These are phyloP conservation scores for Pulveroboletus frians DNA, from an alignment of 768 basidiomycete genomes.

Conservation along the genomic window DNA sequence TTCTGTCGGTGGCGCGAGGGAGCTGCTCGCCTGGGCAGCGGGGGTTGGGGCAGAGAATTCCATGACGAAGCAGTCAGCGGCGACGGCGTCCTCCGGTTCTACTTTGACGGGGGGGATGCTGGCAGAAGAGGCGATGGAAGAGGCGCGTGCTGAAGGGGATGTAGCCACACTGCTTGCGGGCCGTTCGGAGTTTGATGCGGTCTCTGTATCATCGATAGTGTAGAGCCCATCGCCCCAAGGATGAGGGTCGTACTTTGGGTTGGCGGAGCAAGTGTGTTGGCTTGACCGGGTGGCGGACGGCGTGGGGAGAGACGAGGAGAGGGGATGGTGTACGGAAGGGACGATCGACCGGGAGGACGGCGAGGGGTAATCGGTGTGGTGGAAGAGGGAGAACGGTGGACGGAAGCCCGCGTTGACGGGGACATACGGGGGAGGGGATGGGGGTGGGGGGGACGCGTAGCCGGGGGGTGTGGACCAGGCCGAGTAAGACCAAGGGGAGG, in stretches of 20 bases:
- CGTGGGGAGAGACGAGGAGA: slow-evolving; percentile 17
- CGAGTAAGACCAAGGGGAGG: slow-evolving; percentile 23
- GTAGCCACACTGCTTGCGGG: slow-evolving; percentile 32
- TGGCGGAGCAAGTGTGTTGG: slow-evolving; percentile 9
- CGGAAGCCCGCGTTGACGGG: slow-evolving; percentile 20
- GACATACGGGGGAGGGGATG: slow-evolving; percentile 23
- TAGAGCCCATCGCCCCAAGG: slow-evolving; percentile 31
- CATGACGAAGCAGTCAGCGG: slow-evolving; percentile 33
- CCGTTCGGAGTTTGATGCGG: slow-evolving; percentile 32
- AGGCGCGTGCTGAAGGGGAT: slow-evolving; percentile 33
- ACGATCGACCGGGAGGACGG: slow-evolving; percentile 19
- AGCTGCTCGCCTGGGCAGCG: slow-evolving; percentile 32
- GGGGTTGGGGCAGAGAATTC: slow-evolving; percentile 28
- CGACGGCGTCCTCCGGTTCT: slow-evolving; percentile 26
- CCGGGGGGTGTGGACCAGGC: slow-evolving; percentile 13
- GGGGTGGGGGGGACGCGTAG: slow-evolving; percentile 19
- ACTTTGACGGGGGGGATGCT: slow-evolving; percentile 29
- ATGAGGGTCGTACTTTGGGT: slow-evolving; percentile 23
- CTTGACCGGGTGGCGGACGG: slow-evolving; percentile 13
- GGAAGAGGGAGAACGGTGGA: slow-evolving; percentile 18
- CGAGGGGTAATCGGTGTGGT: slow-evolving; percentile 18
- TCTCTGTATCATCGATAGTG: slow-evolving; percentile 30
- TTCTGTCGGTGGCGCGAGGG: slow-evolving; percentile 52
- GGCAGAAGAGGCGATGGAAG: slow-evolving; percentile 29
- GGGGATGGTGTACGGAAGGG: slow-evolving; percentile 10